A percentile compares a stretch with the other conserved stretches of the same genome.
Evolutionary conservation across 1,284 basidiomycete species (phyloP).

Genomic region (Cutaneotrichosporon curvatum): DNA sequence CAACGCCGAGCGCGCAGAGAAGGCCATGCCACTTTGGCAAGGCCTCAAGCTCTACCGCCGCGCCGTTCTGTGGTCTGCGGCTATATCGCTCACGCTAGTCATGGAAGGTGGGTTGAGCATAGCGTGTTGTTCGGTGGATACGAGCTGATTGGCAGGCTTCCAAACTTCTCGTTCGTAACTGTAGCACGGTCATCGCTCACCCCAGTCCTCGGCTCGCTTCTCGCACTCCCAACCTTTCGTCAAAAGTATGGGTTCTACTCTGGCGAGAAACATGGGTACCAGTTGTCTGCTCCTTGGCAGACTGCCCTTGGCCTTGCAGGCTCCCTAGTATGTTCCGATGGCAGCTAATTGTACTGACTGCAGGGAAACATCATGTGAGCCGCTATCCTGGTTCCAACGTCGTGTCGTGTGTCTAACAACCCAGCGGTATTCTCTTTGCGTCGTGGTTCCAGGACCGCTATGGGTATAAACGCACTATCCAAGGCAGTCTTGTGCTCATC

Average conservation of each 20-base stretch:
- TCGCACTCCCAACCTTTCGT: slow-evolving; percentile 13
- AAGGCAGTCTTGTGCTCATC: slow-evolving; percentile 29
- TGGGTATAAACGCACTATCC: slow-evolving; percentile 24
- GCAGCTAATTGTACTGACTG: slow-evolving; percentile 20
- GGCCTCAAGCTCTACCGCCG: slow-evolving; percentile 35
- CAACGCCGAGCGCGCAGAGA: slow-evolving; percentile 16
- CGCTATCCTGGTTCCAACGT: background rate
- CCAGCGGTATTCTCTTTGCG: slow-evolving; percentile 19
- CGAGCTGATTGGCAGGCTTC: background rate
- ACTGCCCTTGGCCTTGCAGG: slow-evolving; percentile 18
- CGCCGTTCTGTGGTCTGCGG: slow-evolving; percentile 17
- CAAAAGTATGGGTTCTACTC: slow-evolving; percentile 7
- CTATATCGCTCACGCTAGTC: slow-evolving; percentile 39
- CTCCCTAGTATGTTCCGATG: no score
- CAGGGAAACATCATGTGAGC: no score
- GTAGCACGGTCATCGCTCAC: no score
- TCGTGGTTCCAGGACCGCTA: slow-evolving; percentile 20
- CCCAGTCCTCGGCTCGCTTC: slow-evolving; percentile 3
- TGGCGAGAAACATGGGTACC: slow-evolving; percentile 12
- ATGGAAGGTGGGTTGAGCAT: slow-evolving; percentile 45
- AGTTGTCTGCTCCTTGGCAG: slow-evolving; percentile 25
- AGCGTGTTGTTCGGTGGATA: background rate
- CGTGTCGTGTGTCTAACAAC: no score
- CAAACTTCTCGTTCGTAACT: background rate
- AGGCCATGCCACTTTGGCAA: slow-evolving; percentile 41